These are phyloP conservation scores for Metschnikowia dekortorum DNA, from an alignment of 805 yeast genomes.

Conservation along the genomic window DNA sequence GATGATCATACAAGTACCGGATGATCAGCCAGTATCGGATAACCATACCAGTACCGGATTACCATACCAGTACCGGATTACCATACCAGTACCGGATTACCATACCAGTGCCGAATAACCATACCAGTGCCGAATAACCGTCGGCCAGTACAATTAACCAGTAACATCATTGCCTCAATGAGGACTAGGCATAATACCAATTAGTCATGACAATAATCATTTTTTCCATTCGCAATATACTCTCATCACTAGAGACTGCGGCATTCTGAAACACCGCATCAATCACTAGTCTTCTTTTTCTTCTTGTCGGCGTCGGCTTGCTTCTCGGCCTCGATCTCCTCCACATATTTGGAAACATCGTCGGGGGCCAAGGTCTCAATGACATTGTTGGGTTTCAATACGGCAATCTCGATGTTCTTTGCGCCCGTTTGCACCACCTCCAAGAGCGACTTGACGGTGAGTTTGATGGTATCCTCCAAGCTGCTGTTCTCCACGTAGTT, in stretches of 20 bases:
- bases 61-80: too few species aligned
- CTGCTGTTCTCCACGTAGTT: slow-evolving; percentile 63
- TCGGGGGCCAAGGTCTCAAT: slow-evolving; percentile 62
- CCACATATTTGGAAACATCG: slow-evolving; percentile 69
- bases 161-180: too few species aligned
- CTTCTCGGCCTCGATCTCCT: slow-evolving; percentile 83
- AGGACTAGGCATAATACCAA: too few species aligned
- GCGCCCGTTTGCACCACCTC: slow-evolving; percentile 99
- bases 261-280: not conserved
- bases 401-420: slow-evolving; percentile 88
- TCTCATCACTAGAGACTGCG: not conserved
- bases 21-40: too few species aligned
- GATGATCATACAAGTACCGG: too few species aligned
- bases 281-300: slow-evolving; percentile 32
- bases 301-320: slow-evolving; percentile 76
- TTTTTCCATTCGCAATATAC: not conserved
- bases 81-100: too few species aligned
- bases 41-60: too few species aligned
- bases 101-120: too few species aligned
- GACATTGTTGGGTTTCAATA: slow-evolving; percentile 66
- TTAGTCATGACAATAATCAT: not conserved
- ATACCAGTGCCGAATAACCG: too few species aligned
- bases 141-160: too few species aligned
- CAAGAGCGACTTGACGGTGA: slow-evolving; percentile 79
- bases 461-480: slow-evolving; percentile 68